Conservation (phyloP, 1,284 basidiomycete genomes). For the Austropuccinia psidii region DNA sequence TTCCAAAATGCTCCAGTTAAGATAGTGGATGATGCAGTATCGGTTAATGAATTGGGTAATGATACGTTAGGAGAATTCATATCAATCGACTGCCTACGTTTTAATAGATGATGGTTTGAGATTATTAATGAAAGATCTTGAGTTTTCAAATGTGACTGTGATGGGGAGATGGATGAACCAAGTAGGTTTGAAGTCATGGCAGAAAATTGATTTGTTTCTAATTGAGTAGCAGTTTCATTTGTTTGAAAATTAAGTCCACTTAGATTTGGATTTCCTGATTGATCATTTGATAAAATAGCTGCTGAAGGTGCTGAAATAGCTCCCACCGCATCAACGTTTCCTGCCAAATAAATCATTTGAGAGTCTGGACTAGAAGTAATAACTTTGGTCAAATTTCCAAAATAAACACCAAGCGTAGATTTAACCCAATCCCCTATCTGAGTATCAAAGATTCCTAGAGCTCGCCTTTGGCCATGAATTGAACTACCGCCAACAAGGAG, state of each 20-base stretch:
- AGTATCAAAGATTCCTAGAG: slow-evolving; percentile 13
- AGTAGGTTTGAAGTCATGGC: no score
- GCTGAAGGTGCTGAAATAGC: slow-evolving; percentile 2
- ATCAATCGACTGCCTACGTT: background rate
- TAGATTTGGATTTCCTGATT: background rate
- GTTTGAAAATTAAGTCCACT: slow-evolving; percentile 21
- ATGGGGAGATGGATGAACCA: background rate
- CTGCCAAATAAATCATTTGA: slow-evolving; percentile 19
- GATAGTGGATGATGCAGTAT: slow-evolving; percentile 66
- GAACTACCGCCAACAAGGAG: slow-evolving; percentile 24
- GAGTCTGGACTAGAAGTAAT: background rate
- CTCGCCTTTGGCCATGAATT: background rate
- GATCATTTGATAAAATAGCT: slow-evolving; percentile 4
- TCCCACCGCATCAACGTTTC: slow-evolving; percentile 12
- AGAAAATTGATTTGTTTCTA: no score
- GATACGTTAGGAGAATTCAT: slow-evolving; percentile 45
- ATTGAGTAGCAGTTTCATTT: slow-evolving; percentile 18
- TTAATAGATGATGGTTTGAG: slow-evolving; percentile 52
- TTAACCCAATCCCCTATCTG: background rate
- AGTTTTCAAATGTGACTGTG: slow-evolving; percentile 19
- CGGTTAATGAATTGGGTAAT: slow-evolving; percentile 49
- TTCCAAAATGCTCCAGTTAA: slow-evolving; percentile 83
- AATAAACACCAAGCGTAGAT: slow-evolving; percentile 7
- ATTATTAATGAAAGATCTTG: slow-evolving; percentile 51
- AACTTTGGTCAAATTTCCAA: slow-evolving; percentile 21